Conservation (phyloP, 805 yeast genomes). For the Blastobotrys parvus region DNA sequence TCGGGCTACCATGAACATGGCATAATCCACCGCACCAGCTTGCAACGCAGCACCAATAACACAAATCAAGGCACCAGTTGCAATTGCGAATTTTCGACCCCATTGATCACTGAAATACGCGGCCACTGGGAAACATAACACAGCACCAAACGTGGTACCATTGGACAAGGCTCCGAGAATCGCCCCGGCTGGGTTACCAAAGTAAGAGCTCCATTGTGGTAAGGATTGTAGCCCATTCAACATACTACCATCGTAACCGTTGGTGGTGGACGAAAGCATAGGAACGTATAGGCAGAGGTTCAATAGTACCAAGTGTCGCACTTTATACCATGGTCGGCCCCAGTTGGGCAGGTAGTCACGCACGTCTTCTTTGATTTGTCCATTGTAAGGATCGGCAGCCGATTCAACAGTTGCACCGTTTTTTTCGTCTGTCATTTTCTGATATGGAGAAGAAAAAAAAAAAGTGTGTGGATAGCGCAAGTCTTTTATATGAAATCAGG, state of each 20-base stretch:
- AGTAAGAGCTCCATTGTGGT: constrained; percentile 10
- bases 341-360: constrained; percentile 5
- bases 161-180: constrained; percentile 13
- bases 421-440: too few relatives aligned
- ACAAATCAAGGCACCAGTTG: constrained; percentile 43
- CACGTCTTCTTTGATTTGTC: too few relatives aligned
- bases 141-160: constrained; percentile 46
- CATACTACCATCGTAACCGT: constrained; percentile 17
- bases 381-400: too few relatives aligned
- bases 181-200: constrained; percentile 11
- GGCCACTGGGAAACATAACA: constrained; percentile 59
- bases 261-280: constrained; percentile 9
- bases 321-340: constrained; percentile 7
- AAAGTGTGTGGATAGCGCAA: too few relatives aligned
- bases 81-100: constrained; percentile 50
- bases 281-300: constrained; percentile 11
- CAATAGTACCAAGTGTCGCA: constrained; percentile 9
- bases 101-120: constrained; percentile 47
- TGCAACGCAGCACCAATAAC: constrained; percentile 50
- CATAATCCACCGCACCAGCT: constrained; percentile 37
- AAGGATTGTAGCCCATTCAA: constrained; percentile 20
- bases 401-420: too few relatives aligned
- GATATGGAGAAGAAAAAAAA: too few relatives aligned
- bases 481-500: too few relatives aligned
- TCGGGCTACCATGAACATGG: constrained; percentile 62